These are phyloP conservation scores for Caloboletus firmus DNA, from an alignment of 1,284 basidiomycete genomes.

Conservation along the genomic window DNA sequence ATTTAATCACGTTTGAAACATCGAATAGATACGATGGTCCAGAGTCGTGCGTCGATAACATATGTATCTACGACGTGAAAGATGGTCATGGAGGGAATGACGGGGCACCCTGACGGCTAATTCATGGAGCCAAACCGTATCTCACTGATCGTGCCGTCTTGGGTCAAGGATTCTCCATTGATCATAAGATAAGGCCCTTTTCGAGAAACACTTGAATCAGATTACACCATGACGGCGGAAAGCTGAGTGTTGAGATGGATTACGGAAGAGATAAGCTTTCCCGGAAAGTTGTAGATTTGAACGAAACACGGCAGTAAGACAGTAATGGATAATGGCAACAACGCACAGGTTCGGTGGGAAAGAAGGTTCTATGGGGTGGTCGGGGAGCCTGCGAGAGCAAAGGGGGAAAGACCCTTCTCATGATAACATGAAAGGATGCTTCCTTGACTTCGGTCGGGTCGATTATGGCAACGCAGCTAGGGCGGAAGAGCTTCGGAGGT, in stretches of 20 bases:
- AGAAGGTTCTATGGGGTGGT: constrained; percentile 5
- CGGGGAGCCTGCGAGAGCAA: neutral
- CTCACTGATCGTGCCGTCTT: neutral
- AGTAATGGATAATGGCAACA: constrained; percentile 6
- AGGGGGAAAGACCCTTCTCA: constrained; percentile 10
- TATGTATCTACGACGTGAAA: constrained; percentile 2
- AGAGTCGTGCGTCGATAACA: constrained; percentile 1
- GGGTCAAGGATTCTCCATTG: constrained; percentile 5
- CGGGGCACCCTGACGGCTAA: neutral
- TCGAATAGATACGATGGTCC: neutral
- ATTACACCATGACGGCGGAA: neutral
- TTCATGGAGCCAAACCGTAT: neutral
- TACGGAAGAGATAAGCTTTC: neutral
- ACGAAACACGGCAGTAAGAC: constrained; percentile 8
- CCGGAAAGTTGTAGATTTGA: neutral
- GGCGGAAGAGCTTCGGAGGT: neutral
- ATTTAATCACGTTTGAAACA: neutral
- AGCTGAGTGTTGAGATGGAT: neutral
- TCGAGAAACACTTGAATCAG: neutral
- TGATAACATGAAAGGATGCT: constrained; percentile 5
- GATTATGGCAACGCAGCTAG: constrained; percentile 10
- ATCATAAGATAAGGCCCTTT: constrained; percentile 17
- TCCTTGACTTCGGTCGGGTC: constrained; percentile 2
- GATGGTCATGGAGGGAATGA: neutral
- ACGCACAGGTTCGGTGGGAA: constrained; percentile 10